These are phyloP conservation scores for Cinnamomum chago DNA, from an alignment of 164 flowering plant genomes.

Conservation along the genomic window DNA sequence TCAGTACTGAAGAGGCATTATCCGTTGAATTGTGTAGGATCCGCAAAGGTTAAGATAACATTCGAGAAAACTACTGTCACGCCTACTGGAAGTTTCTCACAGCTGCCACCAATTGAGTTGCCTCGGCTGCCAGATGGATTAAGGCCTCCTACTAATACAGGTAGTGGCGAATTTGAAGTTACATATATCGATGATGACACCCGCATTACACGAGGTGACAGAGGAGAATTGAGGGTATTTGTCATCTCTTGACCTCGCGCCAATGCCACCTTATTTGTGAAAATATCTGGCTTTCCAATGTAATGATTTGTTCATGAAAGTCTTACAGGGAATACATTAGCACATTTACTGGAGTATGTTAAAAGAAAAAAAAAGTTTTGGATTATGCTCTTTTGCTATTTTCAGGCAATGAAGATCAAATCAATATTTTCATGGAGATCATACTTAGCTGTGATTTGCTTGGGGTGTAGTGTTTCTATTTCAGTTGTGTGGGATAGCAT, in stretches of 20 bases:
- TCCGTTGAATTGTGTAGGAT: constrained; percentile 36
- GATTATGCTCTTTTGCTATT: too few species aligned
- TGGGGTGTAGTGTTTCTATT: too few species aligned
- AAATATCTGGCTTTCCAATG: too few species aligned
- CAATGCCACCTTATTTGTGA: background rate
- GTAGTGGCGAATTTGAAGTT: constrained; percentile 86
- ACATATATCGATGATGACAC: constrained; percentile 71
- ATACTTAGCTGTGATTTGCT: too few species aligned
- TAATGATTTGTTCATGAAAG: background rate
- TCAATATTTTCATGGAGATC: too few species aligned
- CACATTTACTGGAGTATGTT: too few species aligned
- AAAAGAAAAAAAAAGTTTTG: too few species aligned
- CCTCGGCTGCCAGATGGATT: constrained; percentile 75
- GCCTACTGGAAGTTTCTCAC: constrained; percentile 76
- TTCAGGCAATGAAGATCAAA: too few species aligned
- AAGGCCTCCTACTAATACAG: constrained; percentile 64
- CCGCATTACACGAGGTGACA: constrained; percentile 93
- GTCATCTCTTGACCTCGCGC: constrained; percentile 37
- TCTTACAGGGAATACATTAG: too few species aligned
- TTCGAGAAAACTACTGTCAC: constrained; percentile 88
- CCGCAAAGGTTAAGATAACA: constrained; percentile 52
- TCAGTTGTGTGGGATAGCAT: too few species aligned
- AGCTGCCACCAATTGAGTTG: constrained; percentile 83
- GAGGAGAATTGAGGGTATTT: constrained; percentile 91
- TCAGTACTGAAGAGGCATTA: background rate